phyloP scores from a whole-genome alignment of 1,284 basidiomycete genomes.

The Sanghuangporus baumii region DNA sequence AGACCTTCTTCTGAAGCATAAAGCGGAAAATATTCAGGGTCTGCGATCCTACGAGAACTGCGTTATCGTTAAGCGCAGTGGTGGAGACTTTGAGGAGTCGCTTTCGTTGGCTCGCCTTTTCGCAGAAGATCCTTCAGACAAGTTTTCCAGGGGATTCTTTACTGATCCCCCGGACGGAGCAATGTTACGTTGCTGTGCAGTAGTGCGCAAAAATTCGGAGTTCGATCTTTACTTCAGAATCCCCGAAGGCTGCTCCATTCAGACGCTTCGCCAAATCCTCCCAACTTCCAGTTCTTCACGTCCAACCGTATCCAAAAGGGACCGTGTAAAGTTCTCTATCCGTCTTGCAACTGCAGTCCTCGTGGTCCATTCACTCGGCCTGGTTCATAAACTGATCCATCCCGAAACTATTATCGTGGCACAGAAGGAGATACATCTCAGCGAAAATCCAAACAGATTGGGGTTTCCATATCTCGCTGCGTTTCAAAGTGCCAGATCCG shows the following conservation, averaged over 20 bases:
- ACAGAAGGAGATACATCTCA: neutral
- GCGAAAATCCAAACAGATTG: neutral
- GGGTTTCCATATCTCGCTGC: slow-evolving; percentile 2
- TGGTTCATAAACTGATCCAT: slow-evolving; percentile 8
- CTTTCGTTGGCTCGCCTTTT: neutral
- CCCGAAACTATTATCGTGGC: slow-evolving; percentile 8
- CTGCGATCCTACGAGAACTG: neutral
- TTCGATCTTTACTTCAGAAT: neutral
- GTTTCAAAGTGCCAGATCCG: neutral
- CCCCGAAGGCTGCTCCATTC: neutral
- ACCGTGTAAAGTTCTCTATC: slow-evolving; percentile 1
- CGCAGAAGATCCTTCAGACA: neutral
- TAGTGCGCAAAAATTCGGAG: neutral
- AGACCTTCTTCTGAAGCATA: neutral
- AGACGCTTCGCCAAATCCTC: neutral
- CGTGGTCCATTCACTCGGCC: slow-evolving; percentile 7
- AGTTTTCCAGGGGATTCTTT: neutral
- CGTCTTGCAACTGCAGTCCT: slow-evolving; percentile 2
- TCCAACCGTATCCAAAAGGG: neutral
- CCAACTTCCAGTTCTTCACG: neutral
- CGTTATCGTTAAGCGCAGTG: neutral
- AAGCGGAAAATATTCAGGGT: neutral
- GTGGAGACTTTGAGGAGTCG: neutral
- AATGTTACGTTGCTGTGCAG: neutral
- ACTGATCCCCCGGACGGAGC: neutral